These are phyloP conservation scores for Beauveria brongniartii DNA, from an alignment of 2,329 filamentous ascomycete species.

Conservation along the genomic window DNA sequence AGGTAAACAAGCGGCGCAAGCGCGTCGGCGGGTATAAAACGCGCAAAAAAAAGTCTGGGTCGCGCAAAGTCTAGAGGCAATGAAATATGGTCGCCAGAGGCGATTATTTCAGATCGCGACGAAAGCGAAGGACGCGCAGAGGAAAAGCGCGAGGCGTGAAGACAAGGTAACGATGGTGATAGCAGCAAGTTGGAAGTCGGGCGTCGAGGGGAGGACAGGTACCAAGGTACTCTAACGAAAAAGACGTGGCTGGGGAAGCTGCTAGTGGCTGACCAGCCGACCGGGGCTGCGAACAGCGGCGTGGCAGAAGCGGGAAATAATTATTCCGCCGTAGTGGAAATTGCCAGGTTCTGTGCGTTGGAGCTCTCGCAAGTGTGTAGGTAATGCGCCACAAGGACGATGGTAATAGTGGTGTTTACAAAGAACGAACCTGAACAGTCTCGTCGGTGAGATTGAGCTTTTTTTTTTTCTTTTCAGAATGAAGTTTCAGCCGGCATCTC, in stretches of 20 bases:
- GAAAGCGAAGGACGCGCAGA: conserved; percentile 15
- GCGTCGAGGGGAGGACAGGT: conserved; percentile 22
- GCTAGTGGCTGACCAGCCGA: conserved; percentile 11
- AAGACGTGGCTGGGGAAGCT: conserved; percentile 31
- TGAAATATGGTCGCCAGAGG: conserved; percentile 17
- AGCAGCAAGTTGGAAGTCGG: conserved; percentile 14
- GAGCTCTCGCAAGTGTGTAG: too few relatives aligned
- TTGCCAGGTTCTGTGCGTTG: background rate
- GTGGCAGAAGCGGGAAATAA: background rate
- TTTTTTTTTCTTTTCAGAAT: too few relatives aligned
- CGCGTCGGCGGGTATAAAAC: conserved; percentile 7
- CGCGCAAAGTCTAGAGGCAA: conserved; percentile 5
- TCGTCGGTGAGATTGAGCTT: too few relatives aligned
- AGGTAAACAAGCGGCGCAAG: conserved; percentile 13
- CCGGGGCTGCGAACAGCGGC: conserved; percentile 6
- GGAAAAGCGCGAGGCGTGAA: conserved; percentile 15
- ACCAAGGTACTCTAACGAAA: conserved; percentile 21
- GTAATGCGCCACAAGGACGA: too few relatives aligned
- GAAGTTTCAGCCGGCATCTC: background rate
- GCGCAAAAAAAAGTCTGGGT: conserved; percentile 4
- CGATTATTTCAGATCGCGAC: conserved; percentile 19
- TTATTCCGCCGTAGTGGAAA: background rate
- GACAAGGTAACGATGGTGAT: conserved; percentile 16
- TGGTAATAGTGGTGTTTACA: too few relatives aligned
- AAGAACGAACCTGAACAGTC: too few relatives aligned